phyloP scores from a whole-genome alignment of 2,329 filamentous ascomycete species.

The Sclerotiophoma versabilis region DNA sequence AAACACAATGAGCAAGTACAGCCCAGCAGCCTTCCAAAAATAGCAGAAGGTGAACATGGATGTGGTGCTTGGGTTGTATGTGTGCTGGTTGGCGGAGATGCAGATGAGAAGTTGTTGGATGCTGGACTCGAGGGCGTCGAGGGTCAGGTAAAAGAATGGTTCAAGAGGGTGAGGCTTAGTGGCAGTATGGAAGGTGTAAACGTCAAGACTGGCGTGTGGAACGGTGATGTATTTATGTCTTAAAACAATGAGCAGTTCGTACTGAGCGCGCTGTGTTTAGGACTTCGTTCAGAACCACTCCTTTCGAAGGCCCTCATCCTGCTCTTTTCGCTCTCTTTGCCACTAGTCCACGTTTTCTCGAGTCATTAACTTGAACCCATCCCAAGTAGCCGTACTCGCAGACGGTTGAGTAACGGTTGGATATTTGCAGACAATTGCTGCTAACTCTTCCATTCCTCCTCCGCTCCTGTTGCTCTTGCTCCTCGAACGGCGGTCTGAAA shows the following conservation, averaged over 20 bases:
- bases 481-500: neutral
- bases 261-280: neutral
- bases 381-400: too few relatives aligned
- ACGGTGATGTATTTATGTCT: conserved; percentile 8
- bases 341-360: too few relatives aligned
- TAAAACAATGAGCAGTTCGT: neutral
- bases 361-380: too few relatives aligned
- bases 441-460: neutral
- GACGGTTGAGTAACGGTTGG: too few relatives aligned
- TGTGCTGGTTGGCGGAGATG: neutral
- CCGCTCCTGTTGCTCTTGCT: neutral
- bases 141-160: neutral
- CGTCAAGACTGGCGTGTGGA: conserved; percentile 2
- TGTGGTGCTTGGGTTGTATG: conserved; percentile 4
- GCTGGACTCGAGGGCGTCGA: neutral
- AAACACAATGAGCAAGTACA: neutral
- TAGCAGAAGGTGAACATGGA: conserved; percentile 3
- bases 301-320: neutral
- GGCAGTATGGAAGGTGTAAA: neutral
- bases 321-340: neutral
- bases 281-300: too few relatives aligned
- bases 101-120: neutral
- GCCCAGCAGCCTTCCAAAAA: neutral
- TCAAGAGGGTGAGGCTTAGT: neutral
- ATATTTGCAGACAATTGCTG: neutral